These are phyloP conservation scores for Sugiyamaella castrensis DNA, from an alignment of 1,139 yeast genomes.

Conservation along the genomic window DNA sequence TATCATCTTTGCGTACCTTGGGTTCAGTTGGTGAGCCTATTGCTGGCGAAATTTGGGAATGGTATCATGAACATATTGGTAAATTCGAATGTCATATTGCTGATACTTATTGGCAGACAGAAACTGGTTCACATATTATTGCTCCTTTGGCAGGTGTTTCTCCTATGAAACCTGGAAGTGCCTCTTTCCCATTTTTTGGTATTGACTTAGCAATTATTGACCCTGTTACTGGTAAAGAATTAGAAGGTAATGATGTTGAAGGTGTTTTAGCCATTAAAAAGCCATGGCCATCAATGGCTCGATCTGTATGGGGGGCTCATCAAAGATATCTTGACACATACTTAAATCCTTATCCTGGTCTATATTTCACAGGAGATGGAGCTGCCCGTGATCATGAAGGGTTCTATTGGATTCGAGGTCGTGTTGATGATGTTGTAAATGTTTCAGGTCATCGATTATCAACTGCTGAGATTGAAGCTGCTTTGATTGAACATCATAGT, in stretches of 20 bases:
- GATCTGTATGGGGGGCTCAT: conserved; percentile 93
- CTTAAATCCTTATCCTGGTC: conserved; percentile 93
- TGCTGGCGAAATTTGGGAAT: conserved; percentile 97
- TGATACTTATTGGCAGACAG: conserved; percentile 99
- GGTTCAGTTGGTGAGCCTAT: conserved; percentile 99
- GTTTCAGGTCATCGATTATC: conserved; percentile 97
- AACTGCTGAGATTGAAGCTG: conserved; percentile 96
- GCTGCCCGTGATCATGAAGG: conserved; percentile 98
- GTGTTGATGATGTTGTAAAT: conserved; percentile 98
- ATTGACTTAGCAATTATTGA: conserved; percentile 86
- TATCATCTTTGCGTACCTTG: conserved; percentile 84
- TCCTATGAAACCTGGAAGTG: conserved; percentile 97
- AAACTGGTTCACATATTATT: conserved; percentile 93
- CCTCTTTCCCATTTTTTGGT: conserved; percentile 95
- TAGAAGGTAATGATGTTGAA: conserved; percentile 86
- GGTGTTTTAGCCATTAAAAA: conserved; percentile 89
- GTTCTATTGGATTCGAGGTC: conserved; percentile 96
- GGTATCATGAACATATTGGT: conserved; percentile 94
- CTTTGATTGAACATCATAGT: conserved; percentile 70
- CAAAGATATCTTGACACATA: conserved; percentile 88
- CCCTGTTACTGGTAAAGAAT: conserved; percentile 83
- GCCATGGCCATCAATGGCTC: conserved; percentile 98
- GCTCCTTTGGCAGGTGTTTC: conserved; percentile 94
- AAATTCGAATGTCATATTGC: conserved; percentile 79
- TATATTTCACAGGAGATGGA: conserved; percentile 98